Conservation (phyloP, 306 rosid species). For the Vicia faba region DNA sequence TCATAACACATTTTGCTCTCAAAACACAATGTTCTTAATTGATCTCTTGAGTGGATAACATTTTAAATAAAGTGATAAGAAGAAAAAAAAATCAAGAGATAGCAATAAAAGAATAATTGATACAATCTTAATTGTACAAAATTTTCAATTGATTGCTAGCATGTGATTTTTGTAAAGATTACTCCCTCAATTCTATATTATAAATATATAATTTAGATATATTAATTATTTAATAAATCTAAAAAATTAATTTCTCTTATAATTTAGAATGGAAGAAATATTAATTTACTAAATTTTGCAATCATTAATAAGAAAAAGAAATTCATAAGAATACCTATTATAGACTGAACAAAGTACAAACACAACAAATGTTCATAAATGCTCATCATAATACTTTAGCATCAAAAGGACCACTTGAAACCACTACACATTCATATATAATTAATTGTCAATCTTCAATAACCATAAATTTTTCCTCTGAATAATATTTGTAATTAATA, state of each 20-base stretch:
- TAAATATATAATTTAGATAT: too few relatives aligned
- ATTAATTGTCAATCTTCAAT: slow-evolving; percentile 19
- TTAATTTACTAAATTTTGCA: not conserved
- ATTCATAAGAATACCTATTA: not conserved
- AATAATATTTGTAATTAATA: slow-evolving; percentile 17
- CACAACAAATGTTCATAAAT: slow-evolving; percentile 25
- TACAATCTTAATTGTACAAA: too few relatives aligned
- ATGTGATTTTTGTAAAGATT: not conserved
- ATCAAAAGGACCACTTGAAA: slow-evolving; percentile 23
- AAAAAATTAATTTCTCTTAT: too few relatives aligned
- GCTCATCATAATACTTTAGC: slow-evolving; percentile 12
- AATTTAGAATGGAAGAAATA: too few relatives aligned
- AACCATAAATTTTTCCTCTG: slow-evolving; percentile 5
- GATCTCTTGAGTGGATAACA: not conserved
- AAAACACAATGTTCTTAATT: not conserved
- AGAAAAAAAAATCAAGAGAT: too few relatives aligned
- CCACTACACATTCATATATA: slow-evolving; percentile 13
- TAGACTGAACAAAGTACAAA: not conserved
- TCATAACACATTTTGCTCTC: not conserved
- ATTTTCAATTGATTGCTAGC: too few relatives aligned
- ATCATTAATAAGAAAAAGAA: slow-evolving; percentile 11
- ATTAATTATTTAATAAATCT: too few relatives aligned
- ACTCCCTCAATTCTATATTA: too few relatives aligned
- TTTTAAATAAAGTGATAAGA: not conserved
- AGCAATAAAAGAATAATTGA: too few relatives aligned